These are phyloP conservation scores for Fusarium hainanense DNA, from an alignment of 2,329 filamentous ascomycete species.

Conservation along the genomic window DNA sequence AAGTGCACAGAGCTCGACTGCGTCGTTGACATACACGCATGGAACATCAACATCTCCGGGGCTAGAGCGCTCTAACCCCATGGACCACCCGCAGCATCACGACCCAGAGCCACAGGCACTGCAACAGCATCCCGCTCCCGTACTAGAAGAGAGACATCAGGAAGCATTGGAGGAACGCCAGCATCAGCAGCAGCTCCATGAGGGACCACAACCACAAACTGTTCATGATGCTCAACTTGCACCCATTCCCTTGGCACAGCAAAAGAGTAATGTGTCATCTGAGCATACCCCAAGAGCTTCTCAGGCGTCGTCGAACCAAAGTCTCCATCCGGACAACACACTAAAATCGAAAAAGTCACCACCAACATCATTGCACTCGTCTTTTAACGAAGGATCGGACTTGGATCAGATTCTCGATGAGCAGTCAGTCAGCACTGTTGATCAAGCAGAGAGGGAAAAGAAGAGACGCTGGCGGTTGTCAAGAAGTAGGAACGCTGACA, in stretches of 20 bases:
- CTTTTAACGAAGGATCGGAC: conserved; percentile 84
- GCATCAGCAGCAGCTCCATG: conserved; percentile 14
- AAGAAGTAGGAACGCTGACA: conserved; percentile 68
- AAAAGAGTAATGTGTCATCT: conserved; percentile 51
- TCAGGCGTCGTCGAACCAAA: conserved; percentile 57
- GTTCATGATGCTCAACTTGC: conserved; percentile 35
- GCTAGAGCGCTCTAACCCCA: conserved; percentile 58
- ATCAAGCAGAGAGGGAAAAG: conserved; percentile 72
- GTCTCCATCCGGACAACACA: conserved; percentile 57
- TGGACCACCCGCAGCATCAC: conserved; percentile 52
- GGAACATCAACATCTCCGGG: conserved; percentile 61
- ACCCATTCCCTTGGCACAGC: conserved; percentile 31
- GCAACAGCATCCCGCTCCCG: conserved; percentile 36
- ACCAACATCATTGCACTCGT: conserved; percentile 80
- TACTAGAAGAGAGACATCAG: conserved; percentile 37
- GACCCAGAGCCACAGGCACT: conserved; percentile 33
- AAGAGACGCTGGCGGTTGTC: conserved; percentile 80
- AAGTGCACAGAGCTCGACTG: conserved; percentile 90
- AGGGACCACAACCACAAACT: conserved; percentile 21
- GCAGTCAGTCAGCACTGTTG: conserved; percentile 49
- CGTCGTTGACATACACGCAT: conserved; percentile 69
- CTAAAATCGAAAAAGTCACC: conserved; percentile 78
- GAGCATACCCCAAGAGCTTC: conserved; percentile 61
- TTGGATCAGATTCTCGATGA: conserved; percentile 76
- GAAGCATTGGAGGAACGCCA: conserved; percentile 34